These are phyloP conservation scores for Phoma sp. DNA, from an alignment of 2,329 filamentous ascomycete species.

Conservation along the genomic window DNA sequence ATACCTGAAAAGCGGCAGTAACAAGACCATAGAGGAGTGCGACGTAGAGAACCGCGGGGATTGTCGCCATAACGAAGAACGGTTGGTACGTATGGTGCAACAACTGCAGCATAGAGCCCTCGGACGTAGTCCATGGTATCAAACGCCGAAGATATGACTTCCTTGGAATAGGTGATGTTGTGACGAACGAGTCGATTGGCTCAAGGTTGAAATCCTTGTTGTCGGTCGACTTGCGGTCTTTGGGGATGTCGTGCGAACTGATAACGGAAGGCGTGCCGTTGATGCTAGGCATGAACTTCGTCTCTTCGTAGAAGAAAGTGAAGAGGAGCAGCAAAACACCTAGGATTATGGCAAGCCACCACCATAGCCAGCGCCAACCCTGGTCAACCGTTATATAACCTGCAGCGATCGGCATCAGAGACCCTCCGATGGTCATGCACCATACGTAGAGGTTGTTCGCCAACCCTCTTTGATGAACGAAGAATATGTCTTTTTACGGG, in stretches of 20 bases:
- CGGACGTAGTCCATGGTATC: slow-evolving; percentile 5
- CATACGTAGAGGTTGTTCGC: slow-evolving; percentile 58
- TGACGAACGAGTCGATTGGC: slow-evolving; percentile 7
- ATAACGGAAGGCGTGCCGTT: slow-evolving; percentile 10
- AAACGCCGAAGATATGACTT: slow-evolving; percentile 12
- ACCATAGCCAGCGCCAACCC: slow-evolving; percentile 62
- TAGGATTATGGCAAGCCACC: slow-evolving; percentile 46
- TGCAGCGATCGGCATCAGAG: slow-evolving; percentile 51
- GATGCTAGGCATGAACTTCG: slow-evolving; percentile 21
- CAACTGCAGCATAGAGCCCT: slow-evolving; percentile 2
- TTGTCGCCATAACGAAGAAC: slow-evolving; percentile 9
- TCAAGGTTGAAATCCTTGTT: slow-evolving; percentile 3
- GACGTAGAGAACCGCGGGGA: slow-evolving; percentile 14
- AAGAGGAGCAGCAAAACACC: slow-evolving; percentile 46
- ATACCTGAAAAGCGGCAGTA: slow-evolving; percentile 8
- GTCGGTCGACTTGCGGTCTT: neutral
- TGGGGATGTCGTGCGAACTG: neutral
- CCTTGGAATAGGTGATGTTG: neutral
- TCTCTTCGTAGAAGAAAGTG: slow-evolving; percentile 55
- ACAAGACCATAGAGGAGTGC: slow-evolving; percentile 16
- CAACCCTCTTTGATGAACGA: slow-evolving; percentile 56
- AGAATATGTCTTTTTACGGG: slow-evolving; percentile 50
- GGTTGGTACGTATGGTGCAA: slow-evolving; percentile 11
- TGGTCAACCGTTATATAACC: slow-evolving; percentile 52
- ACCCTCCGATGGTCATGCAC: slow-evolving; percentile 47